Percentiles rank a stretch among this genome's conserved stretches.
Conservation (phyloP, 768 basidiomycete species). For the Tubosaeta brunneosetosa region DNA sequence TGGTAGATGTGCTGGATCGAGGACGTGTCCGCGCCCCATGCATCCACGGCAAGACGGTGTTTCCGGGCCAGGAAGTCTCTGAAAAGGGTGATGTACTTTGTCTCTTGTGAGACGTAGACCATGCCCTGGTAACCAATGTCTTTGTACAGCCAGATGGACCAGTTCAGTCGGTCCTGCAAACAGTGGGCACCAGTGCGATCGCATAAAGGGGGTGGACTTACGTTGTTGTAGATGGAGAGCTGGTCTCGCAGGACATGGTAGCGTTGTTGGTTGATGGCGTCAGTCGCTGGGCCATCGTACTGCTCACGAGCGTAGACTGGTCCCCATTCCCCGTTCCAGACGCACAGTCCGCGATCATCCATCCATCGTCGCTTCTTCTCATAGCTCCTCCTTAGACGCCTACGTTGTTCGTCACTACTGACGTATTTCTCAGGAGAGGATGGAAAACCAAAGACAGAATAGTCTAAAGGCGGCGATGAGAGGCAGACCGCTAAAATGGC, state of each 20-base stretch:
- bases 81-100: conserved; percentile 70
- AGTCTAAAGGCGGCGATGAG: conserved; percentile 15
- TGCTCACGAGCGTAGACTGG: conserved; percentile 70
- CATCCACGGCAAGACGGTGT: conserved; percentile 69
- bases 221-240: conserved; percentile 64
- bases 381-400: conserved; percentile 51
- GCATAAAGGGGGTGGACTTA: conserved; percentile 12
- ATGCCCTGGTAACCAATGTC: conserved; percentile 86
- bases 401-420: conserved; percentile 48
- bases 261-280: conserved; percentile 59
- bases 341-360: conserved; percentile 59
- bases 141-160: conserved; percentile 89
- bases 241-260: conserved; percentile 71
- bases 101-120: conserved; percentile 65
- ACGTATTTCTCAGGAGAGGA: conserved; percentile 50
- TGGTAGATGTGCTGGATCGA: conserved; percentile 55
- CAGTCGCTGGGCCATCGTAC: conserved; percentile 55
- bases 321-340: conserved; percentile 83
- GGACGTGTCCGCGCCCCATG: conserved; percentile 70
- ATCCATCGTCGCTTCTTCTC: conserved; percentile 76
- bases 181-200: background rate
- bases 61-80: conserved; percentile 70
- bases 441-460: conserved; percentile 62
- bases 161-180: conserved; percentile 56
- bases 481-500: background rate